A percentile compares a stretch with the other conserved stretches of the same genome.
These are phyloP conservation scores for Pythium periplocum DNA, from an alignment of 352 stramenopile genomes.

Conservation along the genomic window DNA sequence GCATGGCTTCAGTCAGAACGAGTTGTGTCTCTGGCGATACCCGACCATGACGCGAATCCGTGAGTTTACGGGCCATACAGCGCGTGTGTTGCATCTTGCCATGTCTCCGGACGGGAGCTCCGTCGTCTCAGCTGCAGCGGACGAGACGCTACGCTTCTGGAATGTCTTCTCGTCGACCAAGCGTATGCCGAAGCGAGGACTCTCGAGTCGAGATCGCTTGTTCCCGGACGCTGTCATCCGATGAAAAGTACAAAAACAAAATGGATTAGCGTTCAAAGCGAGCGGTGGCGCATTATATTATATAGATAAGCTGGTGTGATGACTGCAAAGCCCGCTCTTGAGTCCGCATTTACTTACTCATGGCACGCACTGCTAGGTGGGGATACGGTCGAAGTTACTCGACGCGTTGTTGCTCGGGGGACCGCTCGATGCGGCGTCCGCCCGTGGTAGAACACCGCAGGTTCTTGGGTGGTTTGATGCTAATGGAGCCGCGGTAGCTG, in stretches of 20 bases:
- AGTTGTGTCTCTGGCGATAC: constrained; percentile 96
- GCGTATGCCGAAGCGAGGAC: constrained; percentile 2
- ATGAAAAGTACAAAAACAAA: background rate
- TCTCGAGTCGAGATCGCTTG: background rate
- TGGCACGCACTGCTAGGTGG: background rate
- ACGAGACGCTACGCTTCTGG: constrained; percentile 98
- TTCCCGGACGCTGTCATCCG: constrained; percentile 17
- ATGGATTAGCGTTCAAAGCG: background rate
- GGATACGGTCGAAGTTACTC: constrained; percentile 23
- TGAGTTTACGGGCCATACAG: constrained; percentile 92
- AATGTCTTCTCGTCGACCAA: constrained; percentile 72
- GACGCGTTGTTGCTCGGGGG: constrained; percentile 56
- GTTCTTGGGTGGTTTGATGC: constrained; percentile 59
- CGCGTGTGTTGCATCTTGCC: constrained; percentile 91
- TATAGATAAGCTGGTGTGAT: no score
- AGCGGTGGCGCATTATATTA: no score
- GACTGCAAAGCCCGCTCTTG: no score
- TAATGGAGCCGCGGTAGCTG: constrained; percentile 72
- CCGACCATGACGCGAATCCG: constrained; percentile 90
- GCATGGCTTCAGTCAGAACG: constrained; percentile 93
- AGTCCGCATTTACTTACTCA: no score
- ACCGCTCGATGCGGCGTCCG: constrained; percentile 51
- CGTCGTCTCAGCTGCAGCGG: constrained; percentile 91
- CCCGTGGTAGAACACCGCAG: constrained; percentile 31
- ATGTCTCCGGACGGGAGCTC: constrained; percentile 89